A percentile compares a stretch with the other conserved stretches of the same genome.
These are phyloP conservation scores for Chrysanthemum makinoi DNA, from an alignment of 129 eudicot species.

Conservation along the genomic window DNA sequence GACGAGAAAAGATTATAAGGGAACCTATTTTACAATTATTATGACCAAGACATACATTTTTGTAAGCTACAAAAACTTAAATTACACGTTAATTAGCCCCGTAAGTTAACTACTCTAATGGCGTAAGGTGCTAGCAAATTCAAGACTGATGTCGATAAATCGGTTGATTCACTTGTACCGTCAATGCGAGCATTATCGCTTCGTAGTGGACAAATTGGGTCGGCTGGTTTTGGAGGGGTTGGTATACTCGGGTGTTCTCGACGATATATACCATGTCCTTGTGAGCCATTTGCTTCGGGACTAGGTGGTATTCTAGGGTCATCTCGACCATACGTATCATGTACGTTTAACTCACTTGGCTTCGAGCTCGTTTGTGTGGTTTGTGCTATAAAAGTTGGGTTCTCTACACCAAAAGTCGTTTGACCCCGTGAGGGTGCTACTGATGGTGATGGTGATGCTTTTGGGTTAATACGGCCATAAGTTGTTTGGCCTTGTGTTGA, in stretches of 20 bases:
- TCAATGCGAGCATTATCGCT: not conserved
- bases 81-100: no score
- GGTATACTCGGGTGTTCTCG: not conserved
- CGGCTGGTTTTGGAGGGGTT: conserved; percentile 9
- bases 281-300: conserved; percentile 14
- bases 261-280: not conserved
- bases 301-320: not conserved
- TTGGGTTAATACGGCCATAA: not conserved
- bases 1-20: no score
- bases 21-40: no score
- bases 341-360: not conserved
- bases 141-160: no score
- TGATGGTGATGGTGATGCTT: conserved; percentile 16
- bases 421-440: not conserved
- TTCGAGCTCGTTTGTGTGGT: not conserved
- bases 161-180: not conserved
- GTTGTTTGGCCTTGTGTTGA: not conserved
- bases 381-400: not conserved
- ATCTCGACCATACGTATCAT: not conserved
- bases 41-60: no score
- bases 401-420: not conserved
- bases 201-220: conserved; percentile 3
- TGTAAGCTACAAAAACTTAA: no score
- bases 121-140: no score
- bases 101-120: no score